A percentile compares a stretch with the other conserved stretches of the same genome.
phyloP scores from a whole-genome alignment of 371 early-diverging fungal genomes.

The Apophysomyces trapeziformis region DNA sequence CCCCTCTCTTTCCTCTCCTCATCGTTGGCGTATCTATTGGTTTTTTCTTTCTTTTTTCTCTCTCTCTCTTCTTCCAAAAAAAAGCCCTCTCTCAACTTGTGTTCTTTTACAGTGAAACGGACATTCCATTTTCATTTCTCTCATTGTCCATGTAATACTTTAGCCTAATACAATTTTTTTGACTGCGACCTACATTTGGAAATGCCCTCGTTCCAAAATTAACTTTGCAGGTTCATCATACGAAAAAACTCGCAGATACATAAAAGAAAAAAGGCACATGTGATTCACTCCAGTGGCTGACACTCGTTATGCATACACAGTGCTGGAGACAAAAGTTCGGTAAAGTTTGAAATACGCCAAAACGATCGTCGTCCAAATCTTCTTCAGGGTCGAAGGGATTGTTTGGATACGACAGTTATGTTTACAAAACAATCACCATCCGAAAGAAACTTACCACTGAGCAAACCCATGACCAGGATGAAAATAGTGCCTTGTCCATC shows the following conservation, averaged over 20 bases:
- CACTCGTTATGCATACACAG: no score
- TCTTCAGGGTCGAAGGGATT: no score
- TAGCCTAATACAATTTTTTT: slow-evolving; percentile 9
- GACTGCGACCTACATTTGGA: slow-evolving; percentile 2
- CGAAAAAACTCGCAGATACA: not conserved
- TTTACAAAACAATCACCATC: no score
- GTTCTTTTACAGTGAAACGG: slow-evolving; percentile 12
- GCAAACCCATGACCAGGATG: no score
- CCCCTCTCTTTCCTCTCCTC: not conserved
- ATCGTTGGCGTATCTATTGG: not conserved
- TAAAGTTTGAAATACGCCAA: no score
- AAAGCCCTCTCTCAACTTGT: slow-evolving; percentile 11
- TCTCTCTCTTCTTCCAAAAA: not conserved
- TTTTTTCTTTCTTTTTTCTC: not conserved
- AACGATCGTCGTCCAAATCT: no score
- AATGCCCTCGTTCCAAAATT: slow-evolving; percentile 5
- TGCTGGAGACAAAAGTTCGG: no score
- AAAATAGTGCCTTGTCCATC: no score
- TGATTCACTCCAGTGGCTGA: not conserved
- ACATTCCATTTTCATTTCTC: slow-evolving; percentile 4
- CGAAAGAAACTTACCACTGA: no score
- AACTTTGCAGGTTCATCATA: slow-evolving; percentile 1
- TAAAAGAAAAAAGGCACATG: not conserved
- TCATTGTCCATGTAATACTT: slow-evolving; percentile 12
- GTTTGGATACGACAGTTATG: no score